Percentiles rank a stretch among this genome's conserved stretches.
Conservation (phyloP, 2,329 filamentous ascomycete genomes). For the Calonectria ilicicola region DNA sequence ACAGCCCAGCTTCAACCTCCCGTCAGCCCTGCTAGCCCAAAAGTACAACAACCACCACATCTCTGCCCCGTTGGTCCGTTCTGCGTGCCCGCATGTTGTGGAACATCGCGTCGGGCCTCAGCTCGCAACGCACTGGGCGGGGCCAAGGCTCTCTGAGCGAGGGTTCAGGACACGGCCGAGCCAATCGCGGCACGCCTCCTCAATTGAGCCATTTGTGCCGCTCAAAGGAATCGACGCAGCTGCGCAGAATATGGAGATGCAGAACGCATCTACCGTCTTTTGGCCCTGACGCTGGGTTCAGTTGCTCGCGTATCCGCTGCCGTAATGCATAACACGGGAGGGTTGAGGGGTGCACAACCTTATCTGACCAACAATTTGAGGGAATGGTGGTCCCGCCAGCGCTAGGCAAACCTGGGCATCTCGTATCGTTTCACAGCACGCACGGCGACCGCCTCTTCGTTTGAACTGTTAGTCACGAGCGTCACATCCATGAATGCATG, state of each 20-base stretch:
- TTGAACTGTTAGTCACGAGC: conserved; percentile 10
- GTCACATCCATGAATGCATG: not conserved
- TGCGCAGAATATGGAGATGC: not conserved
- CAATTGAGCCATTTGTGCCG: conserved; percentile 20
- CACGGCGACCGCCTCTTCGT: not conserved
- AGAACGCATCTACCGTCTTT: not conserved
- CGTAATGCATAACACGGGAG: not conserved
- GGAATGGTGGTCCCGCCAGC: not conserved
- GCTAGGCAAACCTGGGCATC: not conserved
- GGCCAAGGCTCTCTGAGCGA: not conserved
- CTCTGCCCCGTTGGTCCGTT: not conserved
- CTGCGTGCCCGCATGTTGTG: conserved; percentile 16
- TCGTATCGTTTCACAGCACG: conserved; percentile 14
- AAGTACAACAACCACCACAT: not conserved
- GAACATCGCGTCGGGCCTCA: conserved; percentile 20
- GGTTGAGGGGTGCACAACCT: conserved; percentile 13
- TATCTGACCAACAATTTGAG: conserved; percentile 20
- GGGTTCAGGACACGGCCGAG: not conserved
- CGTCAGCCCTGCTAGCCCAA: not conserved
- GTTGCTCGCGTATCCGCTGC: not conserved
- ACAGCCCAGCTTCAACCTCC: not conserved
- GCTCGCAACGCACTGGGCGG: conserved; percentile 10
- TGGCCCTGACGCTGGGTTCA: not conserved
- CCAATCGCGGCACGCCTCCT: conserved; percentile 1
- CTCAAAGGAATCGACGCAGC: conserved; percentile 11